Conservation (phyloP, 169 alveolate genomes). For the Neospora caninum region DNA sequence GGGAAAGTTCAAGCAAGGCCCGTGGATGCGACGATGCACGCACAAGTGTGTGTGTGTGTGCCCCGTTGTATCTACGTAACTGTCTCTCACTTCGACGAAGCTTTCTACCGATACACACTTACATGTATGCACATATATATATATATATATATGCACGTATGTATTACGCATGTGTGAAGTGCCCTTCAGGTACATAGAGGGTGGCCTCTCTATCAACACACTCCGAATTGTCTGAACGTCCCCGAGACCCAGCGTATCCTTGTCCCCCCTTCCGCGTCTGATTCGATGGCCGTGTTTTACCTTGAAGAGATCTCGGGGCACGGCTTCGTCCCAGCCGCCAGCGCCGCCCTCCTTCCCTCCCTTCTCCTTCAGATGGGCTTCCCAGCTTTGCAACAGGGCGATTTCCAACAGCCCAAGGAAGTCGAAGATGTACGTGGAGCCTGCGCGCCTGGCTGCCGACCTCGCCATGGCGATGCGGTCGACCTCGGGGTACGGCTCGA, state of each 20-base stretch:
- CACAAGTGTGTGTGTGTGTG: too few species aligned
- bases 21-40: too few species aligned
- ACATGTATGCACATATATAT: too few species aligned
- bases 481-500: constrained; percentile 45
- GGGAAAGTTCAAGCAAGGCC: too few species aligned
- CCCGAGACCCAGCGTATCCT: too few species aligned
- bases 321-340: neutral
- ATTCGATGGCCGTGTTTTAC: neutral
- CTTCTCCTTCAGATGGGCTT: neutral
- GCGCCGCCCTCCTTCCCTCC: constrained; percentile 10
- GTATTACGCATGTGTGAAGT: neutral
- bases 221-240: too few species aligned
- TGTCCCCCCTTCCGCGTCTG: too few species aligned
- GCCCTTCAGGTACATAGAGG: too few species aligned
- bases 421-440: constrained; percentile 75
- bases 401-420: constrained; percentile 73
- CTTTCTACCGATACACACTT: neutral
- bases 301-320: constrained; percentile 39
- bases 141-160: too few species aligned
- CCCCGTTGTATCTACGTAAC: too few species aligned
- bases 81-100: too few species aligned
- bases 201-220: too few species aligned
- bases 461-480: constrained; percentile 36
- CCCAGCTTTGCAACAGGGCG: constrained; percentile 73
- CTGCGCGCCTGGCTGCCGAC: constrained; percentile 67